These are phyloP conservation scores for Chaetomiaceae sp. DNA, from an alignment of 2,329 filamentous ascomycete species.

Conservation along the genomic window DNA sequence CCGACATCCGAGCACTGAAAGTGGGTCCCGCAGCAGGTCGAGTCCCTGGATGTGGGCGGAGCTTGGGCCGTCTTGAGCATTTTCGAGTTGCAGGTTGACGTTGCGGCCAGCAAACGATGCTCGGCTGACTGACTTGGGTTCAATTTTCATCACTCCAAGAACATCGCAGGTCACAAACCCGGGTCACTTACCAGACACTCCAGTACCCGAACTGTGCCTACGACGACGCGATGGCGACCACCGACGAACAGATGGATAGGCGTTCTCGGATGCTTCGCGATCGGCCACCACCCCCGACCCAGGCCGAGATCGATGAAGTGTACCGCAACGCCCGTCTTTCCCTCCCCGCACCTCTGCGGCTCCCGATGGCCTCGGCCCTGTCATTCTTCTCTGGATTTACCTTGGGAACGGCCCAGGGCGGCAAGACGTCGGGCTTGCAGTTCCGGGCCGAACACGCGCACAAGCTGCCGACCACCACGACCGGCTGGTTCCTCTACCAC, in stretches of 20 bases:
- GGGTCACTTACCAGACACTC: too few species aligned
- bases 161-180: too few species aligned
- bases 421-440: conserved; percentile 67
- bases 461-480: conserved; percentile 74
- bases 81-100: too few species aligned
- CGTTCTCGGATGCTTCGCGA: neutral
- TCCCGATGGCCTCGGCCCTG: conserved; percentile 58
- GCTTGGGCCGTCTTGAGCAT: conserved; percentile 18
- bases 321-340: conserved; percentile 48
- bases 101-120: too few species aligned
- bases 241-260: conserved; percentile 5
- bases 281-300: conserved; percentile 16
- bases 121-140: too few species aligned
- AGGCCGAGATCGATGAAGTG: conserved; percentile 32
- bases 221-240: conserved; percentile 8
- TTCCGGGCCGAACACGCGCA: conserved; percentile 97
- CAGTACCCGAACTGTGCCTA: neutral
- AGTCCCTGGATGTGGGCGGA: conserved; percentile 8
- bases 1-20: too few species aligned
- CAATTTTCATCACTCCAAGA: too few species aligned
- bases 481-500: conserved; percentile 98
- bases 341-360: conserved; percentile 59
- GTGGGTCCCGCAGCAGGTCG: too few species aligned
- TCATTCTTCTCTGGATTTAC: conserved; percentile 65
- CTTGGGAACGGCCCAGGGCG: conserved; percentile 68